Evolutionary conservation across 768 basidiomycete genomes (phyloP).

Genomic region (Pleurotus djamor): DNA sequence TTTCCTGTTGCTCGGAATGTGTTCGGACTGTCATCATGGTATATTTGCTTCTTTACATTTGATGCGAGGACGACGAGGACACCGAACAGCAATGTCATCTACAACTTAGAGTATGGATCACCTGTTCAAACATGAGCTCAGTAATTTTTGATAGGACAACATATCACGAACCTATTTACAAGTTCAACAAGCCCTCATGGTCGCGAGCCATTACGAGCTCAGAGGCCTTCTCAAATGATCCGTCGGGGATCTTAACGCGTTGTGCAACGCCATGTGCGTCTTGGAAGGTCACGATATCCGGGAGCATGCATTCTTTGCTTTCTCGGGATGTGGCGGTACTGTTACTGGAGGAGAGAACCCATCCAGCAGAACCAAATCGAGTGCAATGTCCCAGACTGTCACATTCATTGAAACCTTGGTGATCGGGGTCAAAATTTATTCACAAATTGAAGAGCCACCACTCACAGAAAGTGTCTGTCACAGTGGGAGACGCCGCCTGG

Average conservation of each 20-base stretch:
- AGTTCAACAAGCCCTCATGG: neutral
- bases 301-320: neutral
- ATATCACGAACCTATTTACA: neutral
- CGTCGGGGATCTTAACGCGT: neutral
- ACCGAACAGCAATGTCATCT: too few relatives aligned
- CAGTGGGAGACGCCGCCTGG: neutral
- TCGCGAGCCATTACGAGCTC: neutral
- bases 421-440: neutral
- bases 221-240: neutral
- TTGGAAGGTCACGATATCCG: neutral
- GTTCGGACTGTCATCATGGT: too few relatives aligned
- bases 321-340: neutral
- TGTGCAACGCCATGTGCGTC: neutral
- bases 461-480: neutral
- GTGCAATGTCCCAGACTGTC: neutral
- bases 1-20: too few relatives aligned
- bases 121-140: too few relatives aligned
- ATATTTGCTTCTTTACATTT: too few relatives aligned
- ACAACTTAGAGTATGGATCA: too few relatives aligned
- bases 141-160: too few relatives aligned
- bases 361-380: neutral
- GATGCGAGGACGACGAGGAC: too few relatives aligned
- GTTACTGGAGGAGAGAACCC: neutral
- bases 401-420: neutral
- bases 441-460: too few relatives aligned